Base-by-base conservation (phyloP, 2,329 filamentous ascomycete species). In the Colletotrichum karsti region DNA sequence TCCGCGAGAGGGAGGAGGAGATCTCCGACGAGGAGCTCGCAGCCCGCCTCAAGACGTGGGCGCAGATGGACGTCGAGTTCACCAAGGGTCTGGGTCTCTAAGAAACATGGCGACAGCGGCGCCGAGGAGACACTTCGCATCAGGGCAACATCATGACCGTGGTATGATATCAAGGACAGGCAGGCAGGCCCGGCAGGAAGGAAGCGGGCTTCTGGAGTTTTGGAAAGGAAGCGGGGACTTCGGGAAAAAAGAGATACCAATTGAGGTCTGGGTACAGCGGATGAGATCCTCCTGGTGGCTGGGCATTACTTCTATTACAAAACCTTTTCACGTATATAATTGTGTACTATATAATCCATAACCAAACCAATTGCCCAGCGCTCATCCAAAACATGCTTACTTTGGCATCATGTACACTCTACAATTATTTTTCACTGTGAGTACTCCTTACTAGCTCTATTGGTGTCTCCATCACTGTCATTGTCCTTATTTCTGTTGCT, bases 21-120 rank as follows among this genome's bases (percentile, higher is more conserved):
- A 56, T 73, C 9, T 76, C 71, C 4, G 76, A 84, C 12, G 77
- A 73, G 20, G 81, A 83, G 69, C 74, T 85, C 50, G 78, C 78
- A 72, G 70, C 74, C 58, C 77, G 77, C 67, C 71, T 83, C n/a
- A 80, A 75, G 63, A 68, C 69, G 10, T 83, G 77, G 73, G 76
- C 74, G 37, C 60, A 75, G 62, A 63, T 77, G 74, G 82, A 84
- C 67, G 72, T 75, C 26, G 71, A 78, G 44, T 77, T 30, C 33
- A 22, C 46, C 60, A 57, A 63, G 22, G 10, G 22, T 30, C 20
- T 64, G 13, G n/a, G 22, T 4, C 22, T 18, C 28, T 65, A 30
- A 55, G 28, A 37, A 59, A 24, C 9, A 30, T 8, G 26, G n/a
- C n/a, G n/a, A n/a, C 12, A 18, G 26, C 20, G 28, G 26, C 39